phyloP scores from a whole-genome alignment of 148 eudicot genomes.

The Cornus controversa region DNA sequence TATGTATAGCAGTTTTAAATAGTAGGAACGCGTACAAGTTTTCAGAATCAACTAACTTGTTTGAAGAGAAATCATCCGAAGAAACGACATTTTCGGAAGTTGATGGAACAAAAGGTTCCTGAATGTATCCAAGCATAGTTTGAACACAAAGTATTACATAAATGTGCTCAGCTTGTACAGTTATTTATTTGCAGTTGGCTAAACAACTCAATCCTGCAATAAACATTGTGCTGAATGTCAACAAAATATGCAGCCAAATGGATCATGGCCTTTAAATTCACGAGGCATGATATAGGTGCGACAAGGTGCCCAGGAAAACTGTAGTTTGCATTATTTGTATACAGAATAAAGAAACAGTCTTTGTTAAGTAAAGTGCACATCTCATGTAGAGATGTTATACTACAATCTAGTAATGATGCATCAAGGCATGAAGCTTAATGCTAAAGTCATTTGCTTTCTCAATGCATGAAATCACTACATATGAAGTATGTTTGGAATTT shows the following conservation, averaged over 20 bases:
- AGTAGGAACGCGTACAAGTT: slow-evolving; percentile 36
- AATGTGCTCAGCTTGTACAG: not conserved
- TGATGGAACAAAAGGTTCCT: slow-evolving; percentile 18
- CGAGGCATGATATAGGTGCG: not conserved
- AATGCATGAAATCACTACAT: too few species aligned
- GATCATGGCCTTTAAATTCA: not conserved
- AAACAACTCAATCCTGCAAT: not conserved
- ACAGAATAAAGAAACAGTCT: not conserved
- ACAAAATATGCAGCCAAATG: not conserved
- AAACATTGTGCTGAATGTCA: not conserved
- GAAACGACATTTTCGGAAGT: slow-evolving; percentile 15
- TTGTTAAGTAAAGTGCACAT: not conserved
- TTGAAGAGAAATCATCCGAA: slow-evolving; percentile 25
- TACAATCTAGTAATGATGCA: too few species aligned
- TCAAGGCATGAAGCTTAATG: too few species aligned
- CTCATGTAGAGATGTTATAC: not conserved
- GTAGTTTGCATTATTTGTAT: not conserved
- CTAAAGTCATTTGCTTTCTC: too few species aligned
- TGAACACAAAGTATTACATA: not conserved
- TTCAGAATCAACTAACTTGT: slow-evolving; percentile 15
- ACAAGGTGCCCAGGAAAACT: not conserved
- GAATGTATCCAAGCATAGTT: slow-evolving; percentile 25
- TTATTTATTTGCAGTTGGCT: not conserved
- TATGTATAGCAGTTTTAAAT: slow-evolving; percentile 46
- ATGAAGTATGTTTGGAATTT: too few species aligned